Percentiles rank a stretch among this genome's conserved stretches.
Evolutionary conservation across 768 basidiomycete genomes (phyloP).

Genomic region (Naganishia friedmannii): DNA sequence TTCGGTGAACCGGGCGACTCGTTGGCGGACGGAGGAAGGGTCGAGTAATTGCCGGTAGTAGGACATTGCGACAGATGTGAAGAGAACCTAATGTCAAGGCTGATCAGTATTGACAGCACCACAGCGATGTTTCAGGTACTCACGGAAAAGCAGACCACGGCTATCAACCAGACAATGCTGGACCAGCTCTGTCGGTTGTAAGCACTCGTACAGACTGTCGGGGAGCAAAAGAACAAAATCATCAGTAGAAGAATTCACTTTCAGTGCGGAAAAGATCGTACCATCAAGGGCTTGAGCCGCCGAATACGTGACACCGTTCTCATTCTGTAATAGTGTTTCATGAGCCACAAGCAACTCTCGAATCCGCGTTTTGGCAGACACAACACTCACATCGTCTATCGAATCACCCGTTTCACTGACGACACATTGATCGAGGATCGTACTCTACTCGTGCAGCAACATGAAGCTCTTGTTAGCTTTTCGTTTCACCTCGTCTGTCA

Average conservation of each 20-base stretch:
- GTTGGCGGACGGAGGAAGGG: conserved; percentile 57
- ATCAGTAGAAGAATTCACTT: background rate
- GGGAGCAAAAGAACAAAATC: background rate
- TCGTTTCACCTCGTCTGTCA: no score
- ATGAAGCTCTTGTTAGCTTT: background rate
- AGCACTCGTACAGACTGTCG: conserved; percentile 61
- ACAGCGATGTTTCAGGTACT: conserved; percentile 40
- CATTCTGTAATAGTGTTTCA: background rate
- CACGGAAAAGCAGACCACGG: conserved; percentile 58
- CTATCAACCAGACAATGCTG: conserved; percentile 64
- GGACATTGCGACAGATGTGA: conserved; percentile 65
- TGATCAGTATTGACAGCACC: background rate
- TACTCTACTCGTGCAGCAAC: conserved; percentile 25
- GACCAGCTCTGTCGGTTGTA: conserved; percentile 69
- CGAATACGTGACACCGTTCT: background rate
- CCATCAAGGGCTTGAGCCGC: conserved; percentile 19
- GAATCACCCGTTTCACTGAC: conserved; percentile 22
- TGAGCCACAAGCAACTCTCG: background rate
- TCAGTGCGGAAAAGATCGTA: background rate
- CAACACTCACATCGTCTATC: conserved; percentile 5
- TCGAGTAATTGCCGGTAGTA: conserved; percentile 75
- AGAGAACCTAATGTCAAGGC: conserved; percentile 53
- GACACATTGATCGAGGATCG: conserved; percentile 42
- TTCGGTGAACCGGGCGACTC: conserved; percentile 23
- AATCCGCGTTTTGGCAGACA: no score